Evolutionary conservation across 768 basidiomycete genomes (phyloP).

Genomic region (Podaxis pistillaris): DNA sequence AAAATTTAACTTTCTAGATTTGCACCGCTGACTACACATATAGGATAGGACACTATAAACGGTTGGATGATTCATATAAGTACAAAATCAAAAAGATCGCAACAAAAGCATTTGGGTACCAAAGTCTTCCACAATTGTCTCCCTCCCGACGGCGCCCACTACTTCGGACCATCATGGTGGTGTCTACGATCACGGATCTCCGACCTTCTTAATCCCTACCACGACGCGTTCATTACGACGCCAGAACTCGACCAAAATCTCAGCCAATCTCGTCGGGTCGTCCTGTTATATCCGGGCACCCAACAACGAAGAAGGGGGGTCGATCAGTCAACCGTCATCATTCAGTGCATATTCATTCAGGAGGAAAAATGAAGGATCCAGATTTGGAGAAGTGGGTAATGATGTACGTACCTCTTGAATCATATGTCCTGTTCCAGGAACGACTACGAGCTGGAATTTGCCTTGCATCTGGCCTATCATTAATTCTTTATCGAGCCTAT

Average conservation of each 20-base stretch:
- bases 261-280: slow-evolving; percentile 77
- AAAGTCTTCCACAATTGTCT: neutral
- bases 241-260: slow-evolving; percentile 88
- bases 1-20: neutral
- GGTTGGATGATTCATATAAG: neutral
- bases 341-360: neutral
- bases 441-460: slow-evolving; percentile 92
- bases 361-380: neutral
- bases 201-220: slow-evolving; percentile 59
- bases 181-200: slow-evolving; percentile 32
- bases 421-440: slow-evolving; percentile 88
- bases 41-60: neutral
- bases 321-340: neutral
- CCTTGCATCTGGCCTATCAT: slow-evolving; percentile 98
- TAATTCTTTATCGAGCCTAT: slow-evolving; percentile 86
- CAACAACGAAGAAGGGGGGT: neutral
- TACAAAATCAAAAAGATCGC: neutral
- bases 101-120: neutral
- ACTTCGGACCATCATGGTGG: neutral
- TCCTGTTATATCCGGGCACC: slow-evolving; percentile 51
- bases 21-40: neutral
- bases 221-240: slow-evolving; percentile 75
- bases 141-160: neutral
- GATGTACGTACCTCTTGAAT: slow-evolving; percentile 75
- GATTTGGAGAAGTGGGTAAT: neutral